Base-by-base conservation (phyloP, 345 rosid genomes). In the Lagerstroemia speciosa region DNA sequence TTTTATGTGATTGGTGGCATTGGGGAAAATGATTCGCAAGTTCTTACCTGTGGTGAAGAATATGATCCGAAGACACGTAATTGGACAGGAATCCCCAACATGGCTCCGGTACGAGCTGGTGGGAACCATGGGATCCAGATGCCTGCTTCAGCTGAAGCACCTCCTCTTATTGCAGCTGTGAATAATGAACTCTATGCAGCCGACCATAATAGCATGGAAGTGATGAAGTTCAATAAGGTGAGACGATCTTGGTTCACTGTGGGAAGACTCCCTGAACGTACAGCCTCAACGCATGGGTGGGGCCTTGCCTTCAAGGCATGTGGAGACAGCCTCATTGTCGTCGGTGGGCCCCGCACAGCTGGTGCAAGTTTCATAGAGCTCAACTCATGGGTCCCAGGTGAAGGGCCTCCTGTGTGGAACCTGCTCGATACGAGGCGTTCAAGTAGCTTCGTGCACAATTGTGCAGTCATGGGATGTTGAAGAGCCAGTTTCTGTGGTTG, bases 381-480 rank as follows among this genome's bases (percentile, higher is more conserved):
- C 66, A 92, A 89, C 69, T 78, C 90, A 0, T 92, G 98, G 98
- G 88, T 84, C 73, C 98, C 98, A 1, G 75, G 88, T 8, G 89
- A 79, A n/a, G 89, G 96, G 53, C 86, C 83, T 70, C 96, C 93
- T 0, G 75, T 78, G 65, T 92, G 98, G 98, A 77, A 83, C 79
- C 71, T 84, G 79, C 89, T 92, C 17, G 96, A 79, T 34, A 80
- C 82, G 71, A 89, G 84, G 80, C 94, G 78, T 29, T 92, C 86
- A 0, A 83, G 80, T 67, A 92, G 83, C 82, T 92, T 92, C 74
- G 98, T 92, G 66, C 89, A 87, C 84, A 92, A 92, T 79, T 92
- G 98, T 64, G 92, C 98, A 26, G 94, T 92, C 67, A 92, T 92
- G 96, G 96, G 98, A 64, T 92, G 98, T 85, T 92, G 82, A 66